Conservation (phyloP, 768 basidiomycete species). For the Phylloporus arenicola region DNA sequence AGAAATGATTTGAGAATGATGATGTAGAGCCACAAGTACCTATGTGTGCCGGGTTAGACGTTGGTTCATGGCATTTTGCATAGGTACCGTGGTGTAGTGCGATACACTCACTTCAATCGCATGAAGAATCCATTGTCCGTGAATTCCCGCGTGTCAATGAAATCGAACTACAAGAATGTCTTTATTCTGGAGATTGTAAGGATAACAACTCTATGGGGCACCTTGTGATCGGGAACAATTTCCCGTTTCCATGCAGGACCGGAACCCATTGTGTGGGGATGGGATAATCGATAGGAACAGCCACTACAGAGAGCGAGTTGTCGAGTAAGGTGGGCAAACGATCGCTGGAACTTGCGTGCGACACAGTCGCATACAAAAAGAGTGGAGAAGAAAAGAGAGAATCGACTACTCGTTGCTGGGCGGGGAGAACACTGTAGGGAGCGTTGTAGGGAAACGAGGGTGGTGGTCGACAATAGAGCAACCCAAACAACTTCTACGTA, state of each 20-base stretch:
- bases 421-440: constrained; percentile 12
- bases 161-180: constrained; percentile 72
- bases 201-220: constrained; percentile 29
- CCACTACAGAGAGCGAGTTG: constrained; percentile 22
- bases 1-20: constrained; percentile 93
- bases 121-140: constrained; percentile 81
- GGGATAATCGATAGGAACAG: constrained; percentile 11
- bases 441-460: constrained; percentile 11
- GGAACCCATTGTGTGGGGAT: constrained; percentile 31
- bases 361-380: constrained; percentile 34
- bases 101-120: constrained; percentile 66
- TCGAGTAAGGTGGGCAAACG: constrained; percentile 18
- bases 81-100: not conserved
- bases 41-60: constrained; percentile 30
- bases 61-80: not conserved
- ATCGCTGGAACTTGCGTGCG: constrained; percentile 25
- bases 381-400: constrained; percentile 23
- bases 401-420: constrained; percentile 4
- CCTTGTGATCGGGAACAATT: constrained; percentile 97
- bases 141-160: constrained; percentile 91
- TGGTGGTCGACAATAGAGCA: constrained; percentile 2
- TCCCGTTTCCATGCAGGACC: constrained; percentile 95
- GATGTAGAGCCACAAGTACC: constrained; percentile 91
- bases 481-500: constrained; percentile 1
- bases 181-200: constrained; percentile 1